phyloP scores from a whole-genome alignment of 2,329 filamentous ascomycete genomes.

The Aspergillus felis region DNA sequence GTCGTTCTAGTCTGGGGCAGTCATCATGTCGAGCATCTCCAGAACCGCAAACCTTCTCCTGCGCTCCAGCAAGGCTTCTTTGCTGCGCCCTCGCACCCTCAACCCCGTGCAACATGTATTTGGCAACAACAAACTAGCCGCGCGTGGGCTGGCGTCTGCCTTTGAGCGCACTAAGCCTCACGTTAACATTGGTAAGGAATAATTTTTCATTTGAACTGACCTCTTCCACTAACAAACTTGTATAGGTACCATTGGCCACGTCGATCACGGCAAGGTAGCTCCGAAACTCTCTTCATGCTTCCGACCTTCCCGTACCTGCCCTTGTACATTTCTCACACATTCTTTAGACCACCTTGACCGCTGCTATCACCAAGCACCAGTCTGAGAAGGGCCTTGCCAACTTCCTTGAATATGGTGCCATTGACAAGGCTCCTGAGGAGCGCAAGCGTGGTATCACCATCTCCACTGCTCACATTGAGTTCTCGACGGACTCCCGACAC shows the following conservation, averaged over 20 bases:
- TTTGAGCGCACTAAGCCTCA: constrained; percentile 94
- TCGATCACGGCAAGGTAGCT: constrained; percentile 96
- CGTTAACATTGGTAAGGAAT: constrained; percentile 82
- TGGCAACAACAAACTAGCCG: constrained; percentile 41
- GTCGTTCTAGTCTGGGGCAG: constrained; percentile 29
- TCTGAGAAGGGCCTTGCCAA: constrained; percentile 88
- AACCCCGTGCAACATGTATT: constrained; percentile 69
- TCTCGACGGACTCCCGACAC: constrained; percentile 87
- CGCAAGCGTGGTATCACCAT: constrained; percentile 99
- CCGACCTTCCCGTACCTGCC: constrained; percentile 1
- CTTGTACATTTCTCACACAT: constrained; percentile 12
- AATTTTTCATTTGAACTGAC: background rate
- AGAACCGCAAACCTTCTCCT: constrained; percentile 74
- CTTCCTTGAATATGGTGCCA: constrained; percentile 96
- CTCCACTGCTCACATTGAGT: constrained; percentile 97
- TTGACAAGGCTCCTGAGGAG: constrained; percentile 99
- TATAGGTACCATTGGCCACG: constrained; percentile 91
- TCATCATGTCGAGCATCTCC: constrained; percentile 75
- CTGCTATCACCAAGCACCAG: constrained; percentile 97
- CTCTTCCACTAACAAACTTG: background rate
- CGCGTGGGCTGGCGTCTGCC: constrained; percentile 56
- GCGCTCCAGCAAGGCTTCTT: constrained; percentile 73
- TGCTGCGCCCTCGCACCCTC: constrained; percentile 63
- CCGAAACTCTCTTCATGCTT: background rate
- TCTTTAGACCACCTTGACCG: constrained; percentile 86